Base-by-base conservation (phyloP, 306 rosid species). In the Mucuna pruriens region DNA sequence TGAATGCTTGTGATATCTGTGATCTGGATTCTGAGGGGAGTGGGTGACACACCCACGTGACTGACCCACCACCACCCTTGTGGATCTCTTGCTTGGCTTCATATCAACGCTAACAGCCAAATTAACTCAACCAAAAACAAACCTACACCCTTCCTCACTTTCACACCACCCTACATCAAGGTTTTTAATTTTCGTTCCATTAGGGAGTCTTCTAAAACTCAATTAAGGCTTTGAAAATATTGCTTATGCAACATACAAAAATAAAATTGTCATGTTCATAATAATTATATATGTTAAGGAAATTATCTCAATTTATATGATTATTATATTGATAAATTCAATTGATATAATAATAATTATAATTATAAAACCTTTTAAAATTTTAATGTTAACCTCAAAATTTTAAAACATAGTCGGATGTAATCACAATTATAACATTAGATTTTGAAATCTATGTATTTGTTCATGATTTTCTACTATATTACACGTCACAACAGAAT, bases 1-100 rank as follows among this genome's bases (percentile, higher is more conserved):
- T 54, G 69, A 79, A 79, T 70, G 22, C 38, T 60, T 48, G 9
- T 78, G 79, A 78, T 57, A 44, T 36, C 38, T 58, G 71, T 77
- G 77, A 73, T 78, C 74, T 73, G 82, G 71, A 23, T 62, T 71
- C 84, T 10, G n/a, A 78, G 31, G 2, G 5, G 82, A 86, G 91
- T 90, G 97, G 98, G 92, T 87, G 92, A 89, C 97, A 95, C 49
- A 73, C 84, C 90, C 97, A 92, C 86, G 92, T 94, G 97, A 87
- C 0, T 77, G 90, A 58, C 92, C 94, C 45, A 26, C 78, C 83
- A 73, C 76, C 34, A 13, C 74, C 75, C 70, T 19, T 72, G 16
- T 57, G 91, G 90, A 87, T 88, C 16, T 89, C 84, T 80, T 25
- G 84, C 86, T 85, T 92, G 97, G 97, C 98, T 95, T 95, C 84